phyloP scores from a whole-genome alignment of 2,329 filamentous ascomycete genomes.

The Scolecobasidium constrictum region DNA sequence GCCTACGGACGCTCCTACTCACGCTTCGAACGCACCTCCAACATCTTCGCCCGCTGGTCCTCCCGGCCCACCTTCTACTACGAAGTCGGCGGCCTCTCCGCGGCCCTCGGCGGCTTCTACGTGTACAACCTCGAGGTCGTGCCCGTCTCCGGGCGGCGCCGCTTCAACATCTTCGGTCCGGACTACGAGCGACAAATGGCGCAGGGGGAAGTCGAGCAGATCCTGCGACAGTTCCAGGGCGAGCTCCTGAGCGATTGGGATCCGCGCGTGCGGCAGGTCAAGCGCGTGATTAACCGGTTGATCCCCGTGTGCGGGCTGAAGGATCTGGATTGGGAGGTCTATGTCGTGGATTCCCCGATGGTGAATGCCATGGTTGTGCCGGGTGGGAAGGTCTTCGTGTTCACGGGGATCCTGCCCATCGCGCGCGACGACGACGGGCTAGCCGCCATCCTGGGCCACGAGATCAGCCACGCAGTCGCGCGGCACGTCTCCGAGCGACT shows the following conservation, averaged over 20 bases:
- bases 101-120: slow-evolving; percentile 46
- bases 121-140: slow-evolving; percentile 60
- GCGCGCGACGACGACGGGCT: slow-evolving; percentile 57
- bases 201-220: background rate
- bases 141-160: slow-evolving; percentile 49
- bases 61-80: slow-evolving; percentile 36
- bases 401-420: slow-evolving; percentile 59
- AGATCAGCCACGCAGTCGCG: slow-evolving; percentile 67
- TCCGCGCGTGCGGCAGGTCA: slow-evolving; percentile 44
- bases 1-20: slow-evolving; percentile 4
- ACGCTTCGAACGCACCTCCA: slow-evolving; percentile 1
- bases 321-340: slow-evolving; percentile 54
- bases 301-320: slow-evolving; percentile 56
- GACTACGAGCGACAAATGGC: slow-evolving; percentile 43
- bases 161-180: slow-evolving; percentile 60
- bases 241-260: slow-evolving; percentile 34
- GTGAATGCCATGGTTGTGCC: slow-evolving; percentile 71
- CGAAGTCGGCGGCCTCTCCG: slow-evolving; percentile 31
- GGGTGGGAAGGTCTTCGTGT: slow-evolving; percentile 71
- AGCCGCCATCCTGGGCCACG: slow-evolving; percentile 66
- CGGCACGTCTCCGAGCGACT: slow-evolving; percentile 56
- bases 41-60: slow-evolving; percentile 23
- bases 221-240: slow-evolving; percentile 6
- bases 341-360: slow-evolving; percentile 59
- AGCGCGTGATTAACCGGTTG: slow-evolving; percentile 53